phyloP scores from a whole-genome alignment of 2,329 filamentous ascomycete species.

The Rasamsonia emersonii region DNA sequence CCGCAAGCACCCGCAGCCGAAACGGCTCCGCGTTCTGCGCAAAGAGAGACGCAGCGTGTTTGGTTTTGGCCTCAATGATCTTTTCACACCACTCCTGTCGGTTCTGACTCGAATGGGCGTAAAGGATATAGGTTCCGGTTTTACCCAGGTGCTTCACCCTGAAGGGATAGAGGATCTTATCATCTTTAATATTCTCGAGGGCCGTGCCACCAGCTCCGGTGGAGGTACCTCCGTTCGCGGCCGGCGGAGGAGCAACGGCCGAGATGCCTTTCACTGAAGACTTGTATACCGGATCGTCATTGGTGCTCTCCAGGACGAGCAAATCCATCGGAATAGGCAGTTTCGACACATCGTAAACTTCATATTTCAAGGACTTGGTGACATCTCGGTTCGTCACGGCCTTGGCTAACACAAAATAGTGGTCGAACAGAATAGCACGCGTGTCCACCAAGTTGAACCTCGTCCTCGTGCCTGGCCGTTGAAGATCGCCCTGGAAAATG shows the following conservation, averaged over 20 bases:
- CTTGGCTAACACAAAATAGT: constrained; percentile 92
- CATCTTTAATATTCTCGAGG: constrained; percentile 55
- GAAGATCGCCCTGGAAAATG: constrained; percentile 79
- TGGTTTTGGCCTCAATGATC: constrained; percentile 90
- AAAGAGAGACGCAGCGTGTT: constrained; percentile 78
- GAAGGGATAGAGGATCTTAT: constrained; percentile 87
- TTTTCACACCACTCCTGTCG: constrained; percentile 86
- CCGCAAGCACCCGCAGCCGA: constrained; percentile 80
- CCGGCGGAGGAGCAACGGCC: constrained; percentile 47
- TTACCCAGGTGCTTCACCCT: constrained; percentile 91
- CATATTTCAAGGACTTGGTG: constrained; percentile 63
- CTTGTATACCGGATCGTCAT: constrained; percentile 84
- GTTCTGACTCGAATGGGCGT: constrained; percentile 65
- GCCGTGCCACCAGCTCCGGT: constrained; percentile 28
- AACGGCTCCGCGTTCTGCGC: constrained; percentile 95
- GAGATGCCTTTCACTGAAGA: constrained; percentile 62
- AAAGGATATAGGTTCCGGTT: constrained; percentile 77
- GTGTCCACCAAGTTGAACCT: constrained; percentile 91
- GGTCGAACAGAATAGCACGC: constrained; percentile 88
- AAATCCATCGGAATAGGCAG: constrained; percentile 95
- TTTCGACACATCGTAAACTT: constrained; percentile 85
- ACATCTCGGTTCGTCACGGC: constrained; percentile 59
- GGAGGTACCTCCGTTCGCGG: constrained; percentile 40
- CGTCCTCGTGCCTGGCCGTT: constrained; percentile 76
- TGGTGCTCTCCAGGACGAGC: constrained; percentile 81